Conservation (phyloP, 805 yeast genomes). For the Metschnikowia corniflorae region DNA sequence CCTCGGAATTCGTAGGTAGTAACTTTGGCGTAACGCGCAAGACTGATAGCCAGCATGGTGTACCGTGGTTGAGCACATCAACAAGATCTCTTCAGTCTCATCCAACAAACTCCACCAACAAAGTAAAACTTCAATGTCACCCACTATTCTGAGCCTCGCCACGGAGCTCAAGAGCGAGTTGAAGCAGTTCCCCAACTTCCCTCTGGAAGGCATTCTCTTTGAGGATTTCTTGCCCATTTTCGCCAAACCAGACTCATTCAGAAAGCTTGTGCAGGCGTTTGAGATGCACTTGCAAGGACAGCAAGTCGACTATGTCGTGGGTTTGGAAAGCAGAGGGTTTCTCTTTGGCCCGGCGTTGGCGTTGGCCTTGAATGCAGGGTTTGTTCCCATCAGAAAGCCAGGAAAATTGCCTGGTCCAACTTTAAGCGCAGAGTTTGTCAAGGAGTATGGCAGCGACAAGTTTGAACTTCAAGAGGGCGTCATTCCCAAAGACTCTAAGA, state of each 20-base stretch:
- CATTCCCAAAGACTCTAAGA: slow-evolving; percentile 74
- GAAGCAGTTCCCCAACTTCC: slow-evolving; percentile 88
- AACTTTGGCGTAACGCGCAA: no score
- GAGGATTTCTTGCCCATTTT: slow-evolving; percentile 97
- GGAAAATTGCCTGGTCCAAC: slow-evolving; percentile 93
- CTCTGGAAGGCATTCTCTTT: slow-evolving; percentile 85
- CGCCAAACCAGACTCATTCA: slow-evolving; percentile 75
- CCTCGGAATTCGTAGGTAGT: no score
- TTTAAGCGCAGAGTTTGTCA: slow-evolving; percentile 66
- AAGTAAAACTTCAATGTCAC: slow-evolving; percentile 11
- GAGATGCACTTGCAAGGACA: slow-evolving; percentile 62
- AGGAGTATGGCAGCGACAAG: slow-evolving; percentile 90
- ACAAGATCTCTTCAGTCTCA: neutral
- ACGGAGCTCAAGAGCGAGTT: slow-evolving; percentile 35
- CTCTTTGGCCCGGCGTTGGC: slow-evolving; percentile 96
- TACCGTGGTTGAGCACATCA: neutral
- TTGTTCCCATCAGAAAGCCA: slow-evolving; percentile 91
- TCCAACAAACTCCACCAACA: neutral
- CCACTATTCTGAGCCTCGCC: slow-evolving; percentile 32
- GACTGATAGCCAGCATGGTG: no score
- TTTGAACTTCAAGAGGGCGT: slow-evolving; percentile 86
- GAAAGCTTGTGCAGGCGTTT: slow-evolving; percentile 77
- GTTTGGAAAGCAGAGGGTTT: slow-evolving; percentile 95
- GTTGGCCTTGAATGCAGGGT: slow-evolving; percentile 81
- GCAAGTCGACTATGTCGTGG: slow-evolving; percentile 84